Evolutionary conservation across 768 basidiomycete species (phyloP).

Genomic region (Naganishia friedmannii): DNA sequence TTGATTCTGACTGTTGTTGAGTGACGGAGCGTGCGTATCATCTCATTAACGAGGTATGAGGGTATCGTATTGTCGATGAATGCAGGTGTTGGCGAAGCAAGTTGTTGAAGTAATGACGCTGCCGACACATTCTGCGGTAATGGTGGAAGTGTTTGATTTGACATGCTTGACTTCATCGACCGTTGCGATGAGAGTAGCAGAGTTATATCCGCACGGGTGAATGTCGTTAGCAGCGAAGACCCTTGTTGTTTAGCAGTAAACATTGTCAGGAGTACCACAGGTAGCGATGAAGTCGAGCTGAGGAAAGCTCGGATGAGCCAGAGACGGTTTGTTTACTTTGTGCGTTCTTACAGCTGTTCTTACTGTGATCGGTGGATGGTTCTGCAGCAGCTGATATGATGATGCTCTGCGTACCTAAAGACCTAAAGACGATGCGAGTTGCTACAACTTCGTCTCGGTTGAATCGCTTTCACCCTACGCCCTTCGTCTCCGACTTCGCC

Average conservation of each 20-base stretch:
- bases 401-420: not conserved
- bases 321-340: constrained; percentile 18
- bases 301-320: not conserved
- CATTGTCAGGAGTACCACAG: not conserved
- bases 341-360: not conserved
- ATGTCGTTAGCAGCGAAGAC: not conserved
- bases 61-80: constrained; percentile 48
- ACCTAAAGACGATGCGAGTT: not conserved
- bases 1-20: constrained; percentile 71
- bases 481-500: not conserved
- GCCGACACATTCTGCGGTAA: constrained; percentile 17
- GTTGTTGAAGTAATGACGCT: constrained; percentile 20
- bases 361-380: too few relatives aligned
- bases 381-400: too few relatives aligned
- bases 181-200: not conserved
- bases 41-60: constrained; percentile 73
- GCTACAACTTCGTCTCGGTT: not conserved
- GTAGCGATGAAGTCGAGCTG: not conserved
- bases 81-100: constrained; percentile 43
- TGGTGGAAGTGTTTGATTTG: constrained; percentile 15
- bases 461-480: not conserved
- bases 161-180: constrained; percentile 4
- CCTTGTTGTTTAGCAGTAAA: not conserved
- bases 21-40: constrained; percentile 68
- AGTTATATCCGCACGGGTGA: not conserved